These are phyloP conservation scores for Cicer chorassanicum DNA, from an alignment of 306 rosid species.

Conservation along the genomic window DNA sequence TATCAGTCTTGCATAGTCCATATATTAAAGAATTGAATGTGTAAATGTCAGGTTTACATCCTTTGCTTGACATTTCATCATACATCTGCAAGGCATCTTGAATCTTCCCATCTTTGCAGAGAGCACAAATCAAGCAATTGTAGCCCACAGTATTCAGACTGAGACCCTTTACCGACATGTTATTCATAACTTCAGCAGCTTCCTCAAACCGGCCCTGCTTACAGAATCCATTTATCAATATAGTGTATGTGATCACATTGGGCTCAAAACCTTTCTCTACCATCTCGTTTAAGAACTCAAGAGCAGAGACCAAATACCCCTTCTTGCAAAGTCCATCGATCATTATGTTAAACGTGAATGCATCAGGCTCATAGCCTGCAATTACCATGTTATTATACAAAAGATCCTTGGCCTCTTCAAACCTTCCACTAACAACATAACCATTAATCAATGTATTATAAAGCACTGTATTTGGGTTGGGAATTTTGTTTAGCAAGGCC, in stretches of 20 bases:
- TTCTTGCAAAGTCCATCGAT: conserved; percentile 79
- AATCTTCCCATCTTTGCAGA: conserved; percentile 67
- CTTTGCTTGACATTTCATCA: conserved; percentile 67
- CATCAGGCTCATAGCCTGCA: conserved; percentile 71
- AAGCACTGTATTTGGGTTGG: conserved; percentile 62
- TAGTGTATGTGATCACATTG: conserved; percentile 80
- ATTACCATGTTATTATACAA: conserved; percentile 57
- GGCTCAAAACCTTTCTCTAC: conserved; percentile 68
- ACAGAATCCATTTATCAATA: conserved; percentile 74
- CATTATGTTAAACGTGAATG: conserved; percentile 77
- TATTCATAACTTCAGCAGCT: conserved; percentile 63
- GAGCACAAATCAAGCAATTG: conserved; percentile 73
- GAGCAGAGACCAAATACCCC: conserved; percentile 71
- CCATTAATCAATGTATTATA: conserved; percentile 83
- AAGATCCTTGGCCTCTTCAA: conserved; percentile 73
- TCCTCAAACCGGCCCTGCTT: conserved; percentile 68
- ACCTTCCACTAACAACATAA: conserved; percentile 67
- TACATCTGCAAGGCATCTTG: conserved; percentile 65
- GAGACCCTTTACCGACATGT: conserved; percentile 74
- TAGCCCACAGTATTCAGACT: conserved; percentile 73
- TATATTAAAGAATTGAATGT: conserved; percentile 78
- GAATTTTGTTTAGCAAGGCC: conserved; percentile 63
- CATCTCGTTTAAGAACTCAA: conserved; percentile 69
- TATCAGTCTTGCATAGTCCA: conserved; percentile 71
- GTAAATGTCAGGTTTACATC: conserved; percentile 83